Base-by-base conservation (phyloP, 345 rosid species). In the Heritiera fomes region DNA sequence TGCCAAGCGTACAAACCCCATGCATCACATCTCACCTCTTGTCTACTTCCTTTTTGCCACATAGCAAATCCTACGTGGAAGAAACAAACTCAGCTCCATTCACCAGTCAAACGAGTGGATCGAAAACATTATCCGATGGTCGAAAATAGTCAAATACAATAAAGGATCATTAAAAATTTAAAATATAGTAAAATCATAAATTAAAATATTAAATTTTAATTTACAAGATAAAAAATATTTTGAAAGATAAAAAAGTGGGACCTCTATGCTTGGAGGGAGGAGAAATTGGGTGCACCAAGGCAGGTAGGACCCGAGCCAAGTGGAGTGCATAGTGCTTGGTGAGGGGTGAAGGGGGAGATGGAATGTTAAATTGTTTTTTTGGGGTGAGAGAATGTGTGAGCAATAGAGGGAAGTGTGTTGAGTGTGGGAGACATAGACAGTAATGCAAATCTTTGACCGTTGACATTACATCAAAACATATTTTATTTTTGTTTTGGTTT, bases 371-470 rank as follows among this genome's bases (percentile, higher is more conserved):
- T 71, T 71, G 75, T 34, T 50, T 17, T 6, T 70, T 50, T 45
- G 60, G 60, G 59, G 47, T 17, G 69, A 46, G 64, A 75, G 78
- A 84, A 73, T 34, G 38, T 81, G 82, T 65, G 66, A 71, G 81
- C 63, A 17, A 49, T 34, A 58, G 69, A 71, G 75, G 82, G 80
- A 80, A 83, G 82, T 82, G 83, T 79, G 85, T 71, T 62, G 81
- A 47, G 50, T 75, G 56, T 18, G 84, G 88, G 91, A 88, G 89
- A 88, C 91, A 87, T 50, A 74, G 83, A 88, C 89, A 81, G 87
- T 83, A 80, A 68, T 83, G 81, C 90, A 88, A 72, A 88, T 92
- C 88, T 89, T 89, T 94, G 97, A 93, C 95, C 86, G 74, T 85
- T 88, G 89, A 88, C 88, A 80, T 80, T n/a, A 15, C 3, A 64